phyloP scores from a whole-genome alignment of 148 eudicot species.

The Gaultheria prostrata region DNA sequence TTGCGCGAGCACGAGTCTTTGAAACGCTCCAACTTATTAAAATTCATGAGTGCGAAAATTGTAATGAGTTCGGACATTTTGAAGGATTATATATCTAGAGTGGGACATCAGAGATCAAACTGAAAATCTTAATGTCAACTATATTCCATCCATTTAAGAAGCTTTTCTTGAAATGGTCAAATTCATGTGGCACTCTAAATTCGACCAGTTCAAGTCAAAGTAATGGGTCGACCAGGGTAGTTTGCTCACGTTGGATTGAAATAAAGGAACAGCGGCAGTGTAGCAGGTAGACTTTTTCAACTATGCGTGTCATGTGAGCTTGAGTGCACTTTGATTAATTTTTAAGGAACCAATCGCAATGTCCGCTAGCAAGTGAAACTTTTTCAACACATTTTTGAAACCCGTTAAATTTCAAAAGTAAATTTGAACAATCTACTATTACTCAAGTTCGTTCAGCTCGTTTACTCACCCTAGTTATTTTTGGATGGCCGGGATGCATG shows the following conservation, averaged over 20 bases:
- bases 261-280: neutral
- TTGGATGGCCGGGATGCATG: too few relatives aligned
- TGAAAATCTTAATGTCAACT: too few relatives aligned
- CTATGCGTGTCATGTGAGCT: neutral
- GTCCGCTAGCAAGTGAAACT: neutral
- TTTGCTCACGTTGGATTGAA: neutral
- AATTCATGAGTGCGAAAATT: too few relatives aligned
- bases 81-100: too few relatives aligned
- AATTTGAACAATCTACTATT: too few relatives aligned
- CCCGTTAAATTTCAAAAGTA: neutral
- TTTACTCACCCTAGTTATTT: too few relatives aligned
- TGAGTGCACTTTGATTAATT: neutral
- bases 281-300: neutral
- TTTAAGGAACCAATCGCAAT: neutral
- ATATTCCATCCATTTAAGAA: neutral
- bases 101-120: too few relatives aligned
- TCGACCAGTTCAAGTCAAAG: neutral
- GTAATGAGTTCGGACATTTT: too few relatives aligned
- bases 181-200: neutral
- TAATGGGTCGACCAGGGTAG: neutral
- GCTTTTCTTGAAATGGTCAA: neutral
- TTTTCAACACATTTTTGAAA: neutral
- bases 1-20: too few relatives aligned
- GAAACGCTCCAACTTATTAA: too few relatives aligned
- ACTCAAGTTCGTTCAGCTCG: too few relatives aligned